Conservation (phyloP, 306 rosid species). For the Lathyrus sativus region DNA sequence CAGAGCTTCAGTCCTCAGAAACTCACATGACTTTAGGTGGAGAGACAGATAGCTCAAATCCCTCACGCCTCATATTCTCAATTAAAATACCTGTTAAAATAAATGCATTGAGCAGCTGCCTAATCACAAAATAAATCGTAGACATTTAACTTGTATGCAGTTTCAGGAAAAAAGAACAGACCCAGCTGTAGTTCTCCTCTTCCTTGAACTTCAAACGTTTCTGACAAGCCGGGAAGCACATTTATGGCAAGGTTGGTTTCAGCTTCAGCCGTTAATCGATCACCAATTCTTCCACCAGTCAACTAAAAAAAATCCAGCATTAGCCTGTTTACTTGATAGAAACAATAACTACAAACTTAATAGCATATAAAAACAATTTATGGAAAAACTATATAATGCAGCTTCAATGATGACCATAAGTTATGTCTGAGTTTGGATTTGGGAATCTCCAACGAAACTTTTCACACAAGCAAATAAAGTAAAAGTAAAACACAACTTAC, state of each 20-base stretch:
- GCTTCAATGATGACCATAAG: conserved; percentile 12
- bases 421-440: conserved; percentile 13
- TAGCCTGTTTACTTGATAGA: conserved; percentile 38
- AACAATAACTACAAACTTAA: conserved; percentile 27
- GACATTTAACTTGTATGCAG: conserved; percentile 11
- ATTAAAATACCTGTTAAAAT: conserved; percentile 81
- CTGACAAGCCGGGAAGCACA: conserved; percentile 93
- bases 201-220: conserved; percentile 96
- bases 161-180: conserved; percentile 47
- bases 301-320: conserved; percentile 54
- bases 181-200: conserved; percentile 99
- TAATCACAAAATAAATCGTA: conserved; percentile 25
- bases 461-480: conserved; percentile 20
- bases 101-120: conserved; percentile 32
- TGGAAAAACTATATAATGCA: conserved; percentile 30
- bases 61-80: conserved; percentile 99
- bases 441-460: background rate
- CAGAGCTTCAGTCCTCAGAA: conserved; percentile 31
- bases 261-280: conserved; percentile 86
- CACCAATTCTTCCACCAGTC: conserved; percentile 93
- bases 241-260: conserved; percentile 98
- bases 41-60: conserved; percentile 91
- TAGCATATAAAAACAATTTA: background rate
- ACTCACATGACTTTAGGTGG: conserved; percentile 99
- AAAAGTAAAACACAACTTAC: conserved; percentile 60